Base-by-base conservation (phyloP, 176 grass and related monocot species). In the Microstegium vimineum region DNA sequence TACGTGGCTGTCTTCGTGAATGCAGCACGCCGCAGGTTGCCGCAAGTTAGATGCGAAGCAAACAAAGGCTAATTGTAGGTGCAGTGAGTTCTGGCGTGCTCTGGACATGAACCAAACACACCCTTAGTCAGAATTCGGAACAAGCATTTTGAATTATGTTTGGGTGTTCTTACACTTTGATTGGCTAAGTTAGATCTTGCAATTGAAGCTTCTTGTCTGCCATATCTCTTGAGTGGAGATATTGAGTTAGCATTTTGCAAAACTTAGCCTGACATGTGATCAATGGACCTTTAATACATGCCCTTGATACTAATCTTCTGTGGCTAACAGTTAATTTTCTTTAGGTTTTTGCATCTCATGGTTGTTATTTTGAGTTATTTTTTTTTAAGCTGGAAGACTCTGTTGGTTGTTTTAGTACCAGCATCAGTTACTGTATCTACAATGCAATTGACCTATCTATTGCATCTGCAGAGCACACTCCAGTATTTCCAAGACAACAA, bases 401-500 rank as follows among this genome's bases (percentile, higher is more conserved):
- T 5, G 83, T 41, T 62, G 38, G n/a, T 60, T 76, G 20, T 76
- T 85, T 59, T 1, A 1, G 66, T 61, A 41, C 41, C 68, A 76
- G 40, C 12, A 36, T 57, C 13, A 83, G 37, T 36, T 70, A 37
- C 71, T 77, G 16, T 82, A 45, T 75, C 37, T 76, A 12, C 5
- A 40, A 15, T 70, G 8, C 3, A 40, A 14, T 52, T 87, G 32
- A 84, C 14, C 16, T 22, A 30, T 86, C 78, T 49, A 1, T 92
- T 54, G 30, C 73, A 73, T 81, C 10, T 82, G 40, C 79, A 98
- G 95, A 76, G 56, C 80, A 85, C 28, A 25, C 61, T 79, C 82
- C 83, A 0, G 80, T 90, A 68, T 95, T 98, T 73, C 84, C 90
- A 73, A 88, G 96, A 66, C 79, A 81, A 42, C 79, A 85, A 42